Base-by-base conservation (phyloP, 2,329 filamentous ascomycete species). In the Lecanosticta acicola region DNA sequence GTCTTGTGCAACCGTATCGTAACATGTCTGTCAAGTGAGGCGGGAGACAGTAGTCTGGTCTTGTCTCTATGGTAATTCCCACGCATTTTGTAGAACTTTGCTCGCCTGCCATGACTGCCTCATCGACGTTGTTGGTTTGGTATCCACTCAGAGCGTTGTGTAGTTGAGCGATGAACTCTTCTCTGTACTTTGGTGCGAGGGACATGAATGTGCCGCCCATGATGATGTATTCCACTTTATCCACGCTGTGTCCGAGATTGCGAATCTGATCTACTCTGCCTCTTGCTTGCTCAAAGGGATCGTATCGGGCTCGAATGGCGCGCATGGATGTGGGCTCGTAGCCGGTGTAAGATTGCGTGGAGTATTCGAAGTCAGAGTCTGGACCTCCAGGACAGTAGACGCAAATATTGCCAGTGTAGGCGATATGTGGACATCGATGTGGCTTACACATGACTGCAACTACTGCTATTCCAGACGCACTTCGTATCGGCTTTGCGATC, bases 141-240 rank as follows among this genome's bases (percentile, higher is more conserved):
- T 98, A 98, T 5, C 93, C 93, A 56, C 89, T 96, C 5, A 98
- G 79, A 1, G 93, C 93, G 64, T 98, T 98, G 71, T 98, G 93
- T 41, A 98, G 77, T 63, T 96, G 91, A 1, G 89, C 85, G 49
- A 98, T 95, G 61, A 98, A 98, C 46, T 87, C 82, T 51, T 98
- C 87, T 20, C 93, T 78, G 67, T 98, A 98, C 18, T 84, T 82
- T 60, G 89, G 83, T 7, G 91, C 78, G 19, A 98, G 71, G 2
- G 91, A 97, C 94, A 98, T 98, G 70, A 98, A 98, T 0, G 93
- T 98, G 56, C 93, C 93, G 49, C 93, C 93, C 93, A 98, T 98
- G 65, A 98, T 95, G 64, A 98, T 98, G 68, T 97, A 98, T 72
- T 98, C 93, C 18, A 98, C 93, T 68, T 98, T 98, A 71, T 98